Base-by-base conservation (phyloP, 2,329 filamentous ascomycete genomes). In the Fusarium tuaranense region DNA sequence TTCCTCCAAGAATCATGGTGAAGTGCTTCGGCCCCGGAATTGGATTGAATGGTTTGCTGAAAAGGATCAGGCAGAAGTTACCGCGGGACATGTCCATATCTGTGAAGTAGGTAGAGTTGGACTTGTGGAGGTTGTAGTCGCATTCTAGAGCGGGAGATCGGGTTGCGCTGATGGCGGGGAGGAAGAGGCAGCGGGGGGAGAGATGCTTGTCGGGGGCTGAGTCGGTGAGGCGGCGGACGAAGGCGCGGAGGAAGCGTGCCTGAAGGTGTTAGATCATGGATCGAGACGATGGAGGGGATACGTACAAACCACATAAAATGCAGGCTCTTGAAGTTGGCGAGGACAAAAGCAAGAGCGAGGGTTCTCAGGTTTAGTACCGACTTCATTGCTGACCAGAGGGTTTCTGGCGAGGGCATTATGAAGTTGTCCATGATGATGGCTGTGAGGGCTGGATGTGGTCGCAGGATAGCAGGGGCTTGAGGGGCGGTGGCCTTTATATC, bases 101-200 rank as follows among this genome's bases (percentile, higher is more conserved):
- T 0, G 71, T 69, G 38, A 74, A 74, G 44, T 74, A 74, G 6
- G 71, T 72, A 2, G 71, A 74, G 22, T 74, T 74, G 14, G 71
- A 72, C 57, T 74, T 74, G 69, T 74, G 71, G 18, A 72, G 38
- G 53, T 74, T 74, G 62, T 68, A 72, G 36, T 74, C 72, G 53
- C 70, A 72, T 30, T 74, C 69, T 6, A 74, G 48, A 1, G 68
- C 30, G n/a, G 69, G 69, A 5, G 69, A 39, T 1, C 67, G 69
- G 6, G 51, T 57, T 14, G 25, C 16, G 12, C 51, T 57, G n/a
- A 57, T 57, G 12, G 51, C 51, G 2, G 51, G 51, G n/a, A 57
- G 51, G 30, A 57, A 57, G 12, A 57, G 51, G 6, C 51, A 57
- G 12, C 51, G 51, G 7, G 30, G 51, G 1, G 51, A 57, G 18